Evolutionary conservation across 2,329 filamentous ascomycete genomes (phyloP).

Genomic region (Rosellinia necatrix): DNA sequence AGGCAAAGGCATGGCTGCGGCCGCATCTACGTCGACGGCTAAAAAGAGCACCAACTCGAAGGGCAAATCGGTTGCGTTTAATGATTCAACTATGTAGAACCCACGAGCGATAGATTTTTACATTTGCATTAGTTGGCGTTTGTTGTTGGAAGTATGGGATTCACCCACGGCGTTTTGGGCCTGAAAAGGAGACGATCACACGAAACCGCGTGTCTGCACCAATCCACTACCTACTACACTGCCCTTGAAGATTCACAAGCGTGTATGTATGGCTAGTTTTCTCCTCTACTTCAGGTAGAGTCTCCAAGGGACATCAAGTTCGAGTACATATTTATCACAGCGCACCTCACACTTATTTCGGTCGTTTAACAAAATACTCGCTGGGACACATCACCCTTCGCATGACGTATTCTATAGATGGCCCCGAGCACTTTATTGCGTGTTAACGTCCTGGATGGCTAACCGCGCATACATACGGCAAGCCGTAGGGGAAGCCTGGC

Average conservation of each 20-base stretch:
- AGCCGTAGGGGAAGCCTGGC: too few species aligned
- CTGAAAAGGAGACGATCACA: not conserved
- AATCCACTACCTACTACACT: not conserved
- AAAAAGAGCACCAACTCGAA: slow-evolving; percentile 30
- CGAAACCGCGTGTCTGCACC: not conserved
- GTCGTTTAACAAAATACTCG: not conserved
- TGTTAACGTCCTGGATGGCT: too few species aligned
- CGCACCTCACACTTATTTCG: not conserved
- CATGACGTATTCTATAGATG: too few species aligned
- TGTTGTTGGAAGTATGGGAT: slow-evolving; percentile 25
- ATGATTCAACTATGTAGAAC: slow-evolving; percentile 27
- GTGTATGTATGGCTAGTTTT: not conserved
- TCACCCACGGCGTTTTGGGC: slow-evolving; percentile 15
- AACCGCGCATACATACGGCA: too few species aligned
- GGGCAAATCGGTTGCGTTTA: slow-evolving; percentile 40
- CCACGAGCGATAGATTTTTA: slow-evolving; percentile 12
- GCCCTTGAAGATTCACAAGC: not conserved
- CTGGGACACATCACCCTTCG: too few species aligned
- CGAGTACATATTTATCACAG: not conserved
- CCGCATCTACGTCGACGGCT: slow-evolving; percentile 12
- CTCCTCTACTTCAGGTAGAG: too few species aligned
- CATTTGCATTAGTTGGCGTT: slow-evolving; percentile 35
- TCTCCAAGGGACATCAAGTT: not conserved
- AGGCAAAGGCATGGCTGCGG: slow-evolving; percentile 27
- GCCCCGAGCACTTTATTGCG: too few species aligned